phyloP scores from a whole-genome alignment of 169 alveolate genomes.

The Plasmodium gonderi region DNA sequence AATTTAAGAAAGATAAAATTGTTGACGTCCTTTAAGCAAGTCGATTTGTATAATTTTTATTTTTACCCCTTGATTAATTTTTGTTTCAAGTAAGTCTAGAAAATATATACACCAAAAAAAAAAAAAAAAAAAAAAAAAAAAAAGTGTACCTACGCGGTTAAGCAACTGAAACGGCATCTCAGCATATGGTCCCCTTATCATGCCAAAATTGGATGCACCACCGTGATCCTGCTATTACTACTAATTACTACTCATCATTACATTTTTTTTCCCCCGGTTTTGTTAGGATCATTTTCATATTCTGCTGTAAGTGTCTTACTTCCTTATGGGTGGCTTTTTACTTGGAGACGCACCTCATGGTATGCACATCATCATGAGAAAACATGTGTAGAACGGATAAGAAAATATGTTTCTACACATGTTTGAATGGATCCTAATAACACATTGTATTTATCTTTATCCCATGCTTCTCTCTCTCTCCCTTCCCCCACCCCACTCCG shows the following conservation, averaged over 20 bases:
- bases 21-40: constrained; percentile 8
- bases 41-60: constrained; percentile 43
- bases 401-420: no score
- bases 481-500: no score
- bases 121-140: background rate
- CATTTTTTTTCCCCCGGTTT: constrained; percentile 2
- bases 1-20: constrained; percentile 41
- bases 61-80: constrained; percentile 47
- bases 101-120: no score
- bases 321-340: constrained; percentile 39
- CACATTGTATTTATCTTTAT: no score
- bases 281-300: constrained; percentile 11
- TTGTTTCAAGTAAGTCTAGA: constrained; percentile 53
- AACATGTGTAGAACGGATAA: background rate
- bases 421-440: no score
- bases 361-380: background rate
- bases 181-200: no score
- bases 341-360: constrained; percentile 35
- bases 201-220: no score
- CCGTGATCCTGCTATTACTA: no score
- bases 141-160: background rate
- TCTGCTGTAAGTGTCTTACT: constrained; percentile 11
- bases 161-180: no score
- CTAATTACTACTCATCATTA: background rate
- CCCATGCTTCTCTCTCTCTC: no score